phyloP scores from a whole-genome alignment of 345 rosid species.

The Dipteronia dyeriana region DNA sequence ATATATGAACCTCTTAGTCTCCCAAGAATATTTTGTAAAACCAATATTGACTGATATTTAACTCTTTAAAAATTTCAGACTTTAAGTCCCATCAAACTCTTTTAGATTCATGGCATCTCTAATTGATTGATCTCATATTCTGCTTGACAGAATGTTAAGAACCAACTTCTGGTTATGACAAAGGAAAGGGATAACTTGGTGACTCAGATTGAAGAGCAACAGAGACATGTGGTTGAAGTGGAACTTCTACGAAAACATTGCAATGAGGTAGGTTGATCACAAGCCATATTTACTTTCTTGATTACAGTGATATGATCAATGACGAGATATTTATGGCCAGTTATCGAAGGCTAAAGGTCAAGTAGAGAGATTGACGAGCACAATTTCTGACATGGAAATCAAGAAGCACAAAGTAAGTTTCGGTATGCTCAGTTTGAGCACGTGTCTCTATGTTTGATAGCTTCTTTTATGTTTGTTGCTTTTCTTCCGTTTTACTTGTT shows the following conservation, averaged over 20 bases:
- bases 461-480: too few relatives aligned
- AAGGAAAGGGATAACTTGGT: conserved; percentile 40
- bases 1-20: too few relatives aligned
- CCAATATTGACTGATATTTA: too few relatives aligned
- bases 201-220: conserved; percentile 33
- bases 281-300: not conserved
- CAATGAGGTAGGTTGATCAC: conserved; percentile 28
- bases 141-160: conserved; percentile 34
- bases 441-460: too few relatives aligned
- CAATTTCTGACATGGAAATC: conserved; percentile 46
- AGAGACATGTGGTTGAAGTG: conserved; percentile 18
- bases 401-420: conserved; percentile 49
- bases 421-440: too few relatives aligned
- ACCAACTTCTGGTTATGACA: conserved; percentile 29
- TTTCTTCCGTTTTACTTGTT: too few relatives aligned
- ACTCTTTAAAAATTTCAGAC: too few relatives aligned
- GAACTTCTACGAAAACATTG: conserved; percentile 26
- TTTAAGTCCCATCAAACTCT: too few relatives aligned
- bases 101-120: conserved; percentile 4
- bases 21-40: too few relatives aligned
- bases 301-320: conserved; percentile 1
- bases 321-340: conserved; percentile 32
- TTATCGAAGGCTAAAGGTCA: conserved; percentile 38
- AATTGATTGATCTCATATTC: not conserved
- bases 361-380: conserved; percentile 39